A percentile compares a stretch with the other conserved stretches of the same genome.
These are phyloP conservation scores for Stagonosporopsis tanaceti DNA, from an alignment of 2,329 filamentous ascomycete species.

Conservation along the genomic window DNA sequence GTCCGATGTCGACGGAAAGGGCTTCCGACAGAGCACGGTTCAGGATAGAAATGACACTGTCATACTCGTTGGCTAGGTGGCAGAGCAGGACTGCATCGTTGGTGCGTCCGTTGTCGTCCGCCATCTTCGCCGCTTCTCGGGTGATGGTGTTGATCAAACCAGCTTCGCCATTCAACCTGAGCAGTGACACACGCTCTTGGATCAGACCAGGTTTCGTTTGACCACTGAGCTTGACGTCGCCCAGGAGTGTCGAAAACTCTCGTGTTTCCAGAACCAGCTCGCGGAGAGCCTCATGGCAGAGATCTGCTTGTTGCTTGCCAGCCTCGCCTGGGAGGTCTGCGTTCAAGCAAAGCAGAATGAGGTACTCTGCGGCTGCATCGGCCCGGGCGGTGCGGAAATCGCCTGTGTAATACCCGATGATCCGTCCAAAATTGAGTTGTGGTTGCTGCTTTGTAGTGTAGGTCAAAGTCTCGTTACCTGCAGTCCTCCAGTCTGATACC, in stretches of 20 bases:
- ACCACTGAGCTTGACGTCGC: slow-evolving; percentile 88
- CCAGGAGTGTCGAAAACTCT: slow-evolving; percentile 92
- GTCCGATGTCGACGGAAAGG: slow-evolving; percentile 83
- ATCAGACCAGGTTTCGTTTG: slow-evolving; percentile 85
- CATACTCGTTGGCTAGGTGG: slow-evolving; percentile 93
- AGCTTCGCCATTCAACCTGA: slow-evolving; percentile 79
- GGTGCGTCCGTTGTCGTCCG: slow-evolving; percentile 91
- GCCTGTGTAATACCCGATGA: slow-evolving; percentile 93
- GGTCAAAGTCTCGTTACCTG: slow-evolving; percentile 68
- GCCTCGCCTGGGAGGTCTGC: slow-evolving; percentile 77
- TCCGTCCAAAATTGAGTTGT: slow-evolving; percentile 92
- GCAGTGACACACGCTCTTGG: slow-evolving; percentile 82
- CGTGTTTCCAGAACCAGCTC: slow-evolving; percentile 96
- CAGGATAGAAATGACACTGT: slow-evolving; percentile 89
- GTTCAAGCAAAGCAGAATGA: slow-evolving; percentile 90
- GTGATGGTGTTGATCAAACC: slow-evolving; percentile 94
- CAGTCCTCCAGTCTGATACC: slow-evolving; percentile 79
- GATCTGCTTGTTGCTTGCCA: slow-evolving; percentile 76
- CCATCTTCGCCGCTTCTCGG: slow-evolving; percentile 87
- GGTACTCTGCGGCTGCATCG: slow-evolving; percentile 90
- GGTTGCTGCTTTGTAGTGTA: slow-evolving; percentile 74
- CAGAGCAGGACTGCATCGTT: slow-evolving; percentile 95
- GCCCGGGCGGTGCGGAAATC: slow-evolving; percentile 94
- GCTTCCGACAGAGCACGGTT: slow-evolving; percentile 91
- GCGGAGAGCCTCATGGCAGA: slow-evolving; percentile 91